These are phyloP conservation scores for Hirschioporus abietinus DNA, from an alignment of 768 basidiomycete genomes.

Conservation along the genomic window DNA sequence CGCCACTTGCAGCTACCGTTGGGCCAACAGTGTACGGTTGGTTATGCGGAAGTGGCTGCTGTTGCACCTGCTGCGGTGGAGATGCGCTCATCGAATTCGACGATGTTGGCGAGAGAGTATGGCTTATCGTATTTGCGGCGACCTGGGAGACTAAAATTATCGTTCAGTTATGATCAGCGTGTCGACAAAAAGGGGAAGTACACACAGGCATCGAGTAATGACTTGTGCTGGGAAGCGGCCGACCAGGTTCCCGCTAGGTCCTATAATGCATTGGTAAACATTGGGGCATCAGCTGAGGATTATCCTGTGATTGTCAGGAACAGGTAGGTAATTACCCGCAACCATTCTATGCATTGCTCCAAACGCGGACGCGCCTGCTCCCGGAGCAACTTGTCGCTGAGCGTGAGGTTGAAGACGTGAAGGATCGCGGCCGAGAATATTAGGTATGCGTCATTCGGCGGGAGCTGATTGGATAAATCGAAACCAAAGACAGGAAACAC, in stretches of 20 bases:
- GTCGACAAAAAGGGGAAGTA: neutral
- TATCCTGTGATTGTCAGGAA: slow-evolving; percentile 1
- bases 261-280: neutral
- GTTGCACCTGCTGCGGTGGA: neutral
- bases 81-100: neutral
- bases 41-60: slow-evolving; percentile 1
- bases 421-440: slow-evolving; percentile 3
- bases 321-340: neutral
- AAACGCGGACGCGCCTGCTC: neutral
- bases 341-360: slow-evolving; percentile 4
- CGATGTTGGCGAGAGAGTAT: neutral
- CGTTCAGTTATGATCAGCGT: neutral
- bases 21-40: neutral
- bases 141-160: neutral
- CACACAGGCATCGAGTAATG: slow-evolving; percentile 2
- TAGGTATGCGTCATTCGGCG: slow-evolving; percentile 3
- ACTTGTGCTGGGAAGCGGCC: slow-evolving; percentile 1
- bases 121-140: slow-evolving; percentile 5
- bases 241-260: slow-evolving; percentile 3
- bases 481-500: neutral
- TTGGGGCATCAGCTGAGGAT: neutral
- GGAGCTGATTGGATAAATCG: neutral
- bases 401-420: slow-evolving; percentile 2
- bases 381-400: neutral
- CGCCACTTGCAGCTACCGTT: neutral